Percentiles rank a stretch among this genome's conserved stretches.
These are phyloP conservation scores for Capsicum baccatum DNA, from an alignment of 257 asterid species.

Conservation along the genomic window DNA sequence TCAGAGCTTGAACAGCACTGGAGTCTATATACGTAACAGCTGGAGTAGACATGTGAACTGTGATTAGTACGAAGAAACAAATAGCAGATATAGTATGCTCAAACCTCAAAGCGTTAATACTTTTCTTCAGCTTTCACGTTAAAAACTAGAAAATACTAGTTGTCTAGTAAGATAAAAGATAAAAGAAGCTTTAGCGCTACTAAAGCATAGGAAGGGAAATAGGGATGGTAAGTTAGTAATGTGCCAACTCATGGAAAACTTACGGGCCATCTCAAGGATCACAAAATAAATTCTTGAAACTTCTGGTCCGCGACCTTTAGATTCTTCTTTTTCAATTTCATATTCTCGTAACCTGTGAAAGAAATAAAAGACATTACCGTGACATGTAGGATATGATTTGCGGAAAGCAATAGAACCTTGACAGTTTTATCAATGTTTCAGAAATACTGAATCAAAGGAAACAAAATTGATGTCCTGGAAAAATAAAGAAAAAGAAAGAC, in stretches of 20 bases:
- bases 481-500: slow-evolving; percentile 22
- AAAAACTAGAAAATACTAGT: slow-evolving; percentile 5
- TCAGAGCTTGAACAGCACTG: slow-evolving; percentile 92
- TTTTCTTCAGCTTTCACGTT: not conserved
- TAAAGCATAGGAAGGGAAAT: not conserved
- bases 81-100: not conserved
- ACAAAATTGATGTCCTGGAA: not conserved
- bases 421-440: slow-evolving; percentile 22
- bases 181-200: not conserved
- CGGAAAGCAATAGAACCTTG: slow-evolving; percentile 15
- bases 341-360: slow-evolving; percentile 83
- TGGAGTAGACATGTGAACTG: slow-evolving; percentile 44
- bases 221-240: not conserved
- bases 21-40: slow-evolving; percentile 94
- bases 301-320: slow-evolving; percentile 80
- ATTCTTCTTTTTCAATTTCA: slow-evolving; percentile 67
- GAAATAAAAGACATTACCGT: slow-evolving; percentile 27
- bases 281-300: slow-evolving; percentile 77
- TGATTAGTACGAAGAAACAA: slow-evolving; percentile 18
- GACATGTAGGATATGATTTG: slow-evolving; percentile 18
- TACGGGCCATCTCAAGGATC: slow-evolving; percentile 97
- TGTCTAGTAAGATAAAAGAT: not conserved
- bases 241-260: slow-evolving; percentile 44
- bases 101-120: not conserved
- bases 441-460: slow-evolving; percentile 21